Evolutionary conservation across 1,139 yeast genomes (phyloP), one percentile per base, ranked within the genome.

Genomic region (Suhomyces bolitotheri): DNA sequence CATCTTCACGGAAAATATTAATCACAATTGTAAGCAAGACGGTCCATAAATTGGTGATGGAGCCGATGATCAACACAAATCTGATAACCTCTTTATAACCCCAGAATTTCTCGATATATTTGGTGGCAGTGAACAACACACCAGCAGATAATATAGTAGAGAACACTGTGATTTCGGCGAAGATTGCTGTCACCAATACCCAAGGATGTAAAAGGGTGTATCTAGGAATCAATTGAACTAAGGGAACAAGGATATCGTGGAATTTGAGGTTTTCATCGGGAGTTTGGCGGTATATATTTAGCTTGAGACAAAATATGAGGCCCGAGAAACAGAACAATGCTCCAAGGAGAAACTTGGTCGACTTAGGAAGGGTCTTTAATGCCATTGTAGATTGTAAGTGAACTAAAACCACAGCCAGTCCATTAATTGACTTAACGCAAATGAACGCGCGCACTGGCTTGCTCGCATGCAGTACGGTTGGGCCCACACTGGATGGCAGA

Each of bases 101-200:
- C 82, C 82, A 77, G 46, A 72, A 75, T 39, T 64, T 63, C 46
- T 76, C 80, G 23, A 73, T 62, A 47, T 74, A 76, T 34, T 63
- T 66, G 31, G 72, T 56, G 17, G 87, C 80, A 31, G 78, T 64
- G 28, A 67, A 66, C 36, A 86, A 58, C 8, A 82, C 66, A 2
- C 66, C 45, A 5, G 72, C 52, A 1, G 87, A 76, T 4, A 76
- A 40, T 5, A 74, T 9, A 40, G 79, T 73, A 25, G 77, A 69
- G 43, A 80, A 49, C 1, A 82, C 36, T 13, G 78, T 64, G 19
- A 75, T 72, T 53, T 88, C 96, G 2, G 87, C 80, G 56, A 86
- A 84, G 12, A 86, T 73, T 0, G 94, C 71, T 2, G 86, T 75
- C 22, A 80, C 50, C n/a, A 87, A 48, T 1, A 86, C 86, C 90